Evolutionary conservation across 1,139 yeast genomes (phyloP).

Genomic region (Sugiyamaella xylanicola): DNA sequence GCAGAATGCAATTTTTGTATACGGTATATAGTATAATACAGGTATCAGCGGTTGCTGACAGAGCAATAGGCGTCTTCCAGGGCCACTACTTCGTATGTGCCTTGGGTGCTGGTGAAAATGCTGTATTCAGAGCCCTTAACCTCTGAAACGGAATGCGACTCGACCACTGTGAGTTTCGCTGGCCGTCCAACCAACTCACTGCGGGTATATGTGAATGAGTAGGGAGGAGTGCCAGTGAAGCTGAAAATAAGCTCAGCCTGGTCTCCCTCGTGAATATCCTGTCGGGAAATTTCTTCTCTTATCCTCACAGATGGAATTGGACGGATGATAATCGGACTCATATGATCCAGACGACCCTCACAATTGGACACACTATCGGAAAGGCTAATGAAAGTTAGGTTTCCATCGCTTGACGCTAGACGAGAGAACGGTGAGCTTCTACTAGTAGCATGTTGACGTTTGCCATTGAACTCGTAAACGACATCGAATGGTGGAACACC

Average conservation of each 20-base stretch:
- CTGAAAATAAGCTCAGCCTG: slow-evolving; percentile 52
- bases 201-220: slow-evolving; percentile 57
- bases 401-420: slow-evolving; percentile 81
- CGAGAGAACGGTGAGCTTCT: slow-evolving; percentile 58
- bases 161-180: slow-evolving; percentile 59
- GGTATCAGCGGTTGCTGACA: slow-evolving; percentile 35
- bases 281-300: slow-evolving; percentile 72
- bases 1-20: neutral
- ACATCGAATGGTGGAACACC: slow-evolving; percentile 83
- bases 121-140: slow-evolving; percentile 69
- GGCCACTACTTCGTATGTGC: slow-evolving; percentile 90
- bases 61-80: slow-evolving; percentile 80
- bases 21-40: neutral
- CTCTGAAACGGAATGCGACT: slow-evolving; percentile 71
- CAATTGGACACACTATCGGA: slow-evolving; percentile 81
- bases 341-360: slow-evolving; percentile 57
- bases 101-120: slow-evolving; percentile 80
- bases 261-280: slow-evolving; percentile 85
- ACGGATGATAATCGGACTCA: slow-evolving; percentile 58
- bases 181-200: slow-evolving; percentile 46
- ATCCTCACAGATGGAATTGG: slow-evolving; percentile 91
- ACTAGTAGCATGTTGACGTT: slow-evolving; percentile 61
- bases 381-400: slow-evolving; percentile 63
- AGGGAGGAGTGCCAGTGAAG: slow-evolving; percentile 54
- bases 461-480: slow-evolving; percentile 70